Evolutionary conservation across 805 yeast genomes (phyloP).

Genomic region (Candida palmyrensis): DNA sequence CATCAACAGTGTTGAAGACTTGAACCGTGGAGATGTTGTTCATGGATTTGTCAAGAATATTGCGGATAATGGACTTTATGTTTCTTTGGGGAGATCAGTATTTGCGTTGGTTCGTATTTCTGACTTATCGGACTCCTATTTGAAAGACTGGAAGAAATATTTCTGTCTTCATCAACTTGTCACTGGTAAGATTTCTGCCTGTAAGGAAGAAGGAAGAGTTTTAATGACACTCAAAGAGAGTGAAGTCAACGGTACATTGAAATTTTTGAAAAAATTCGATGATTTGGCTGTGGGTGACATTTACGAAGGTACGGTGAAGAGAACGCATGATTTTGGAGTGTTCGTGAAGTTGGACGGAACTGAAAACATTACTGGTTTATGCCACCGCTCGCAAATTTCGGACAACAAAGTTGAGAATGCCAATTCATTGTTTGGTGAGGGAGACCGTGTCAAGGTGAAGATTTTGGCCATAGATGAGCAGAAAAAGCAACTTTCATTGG

Average conservation of each 20-base stretch:
- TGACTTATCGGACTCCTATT: constrained; percentile 74
- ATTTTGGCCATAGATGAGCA: constrained; percentile 56
- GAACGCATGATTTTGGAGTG: constrained; percentile 85
- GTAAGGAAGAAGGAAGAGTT: constrained; percentile 59
- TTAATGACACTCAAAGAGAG: constrained; percentile 77
- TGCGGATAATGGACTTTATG: constrained; percentile 71
- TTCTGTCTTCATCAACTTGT: constrained; percentile 70
- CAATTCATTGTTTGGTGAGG: constrained; percentile 68
- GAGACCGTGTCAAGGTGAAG: constrained; percentile 87
- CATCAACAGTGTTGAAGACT: constrained; percentile 45
- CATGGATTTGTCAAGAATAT: constrained; percentile 78
- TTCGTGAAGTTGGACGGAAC: constrained; percentile 79
- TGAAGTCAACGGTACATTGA: constrained; percentile 67
- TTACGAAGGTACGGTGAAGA: constrained; percentile 72
- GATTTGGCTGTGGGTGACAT: constrained; percentile 68
- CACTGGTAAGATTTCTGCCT: constrained; percentile 62
- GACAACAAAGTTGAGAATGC: constrained; percentile 60
- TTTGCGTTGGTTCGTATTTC: constrained; percentile 77
- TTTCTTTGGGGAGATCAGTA: constrained; percentile 64
- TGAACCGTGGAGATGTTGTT: constrained; percentile 66
- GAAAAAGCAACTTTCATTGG: constrained; percentile 76
- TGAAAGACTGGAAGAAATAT: constrained; percentile 84
- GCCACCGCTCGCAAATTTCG: constrained; percentile 81
- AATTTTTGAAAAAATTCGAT: constrained; percentile 53
- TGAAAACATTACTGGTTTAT: constrained; percentile 72